A percentile compares a stretch with the other conserved stretches of the same genome.
Conservation (phyloP, 441 rosid species). For the Gossypium trilobum region DNA sequence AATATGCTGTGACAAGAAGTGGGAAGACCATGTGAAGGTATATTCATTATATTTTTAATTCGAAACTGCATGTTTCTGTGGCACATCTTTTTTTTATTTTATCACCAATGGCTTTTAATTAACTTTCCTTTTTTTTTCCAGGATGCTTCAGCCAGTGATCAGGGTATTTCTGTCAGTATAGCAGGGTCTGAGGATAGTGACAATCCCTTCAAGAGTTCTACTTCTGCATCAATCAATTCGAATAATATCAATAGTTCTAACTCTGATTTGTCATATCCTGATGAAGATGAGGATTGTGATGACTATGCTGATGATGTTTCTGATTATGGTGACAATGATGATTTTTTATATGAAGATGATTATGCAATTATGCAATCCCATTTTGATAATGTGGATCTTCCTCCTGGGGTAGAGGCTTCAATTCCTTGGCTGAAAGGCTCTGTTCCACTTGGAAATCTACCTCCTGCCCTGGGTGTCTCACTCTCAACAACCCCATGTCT, state of each 20-base stretch:
- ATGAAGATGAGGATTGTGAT: constrained; percentile 16
- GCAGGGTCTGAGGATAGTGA: constrained; percentile 22
- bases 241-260: constrained; percentile 23
- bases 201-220: constrained; percentile 26
- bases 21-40: constrained; percentile 23
- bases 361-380: constrained; percentile 36
- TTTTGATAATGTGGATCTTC: constrained; percentile 47
- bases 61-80: neutral
- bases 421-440: constrained; percentile 39
- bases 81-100: neutral
- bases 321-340: constrained; percentile 25
- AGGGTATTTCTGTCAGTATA: constrained; percentile 18
- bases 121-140: constrained; percentile 11
- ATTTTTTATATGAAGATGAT: constrained; percentile 24
- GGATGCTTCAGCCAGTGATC: constrained; percentile 30
- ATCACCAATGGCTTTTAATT: neutral
- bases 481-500: constrained; percentile 7
- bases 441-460: constrained; percentile 14
- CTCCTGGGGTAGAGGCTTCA: constrained; percentile 45
- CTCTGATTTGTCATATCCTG: constrained; percentile 30
- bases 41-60: neutral
- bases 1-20: constrained; percentile 15
- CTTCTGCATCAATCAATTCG: constrained; percentile 21
- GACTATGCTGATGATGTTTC: constrained; percentile 22
- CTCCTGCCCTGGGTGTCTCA: constrained; percentile 15